phyloP scores from a whole-genome alignment of 192 early-diverging fungal species.

The Linnemannia zychae region DNA sequence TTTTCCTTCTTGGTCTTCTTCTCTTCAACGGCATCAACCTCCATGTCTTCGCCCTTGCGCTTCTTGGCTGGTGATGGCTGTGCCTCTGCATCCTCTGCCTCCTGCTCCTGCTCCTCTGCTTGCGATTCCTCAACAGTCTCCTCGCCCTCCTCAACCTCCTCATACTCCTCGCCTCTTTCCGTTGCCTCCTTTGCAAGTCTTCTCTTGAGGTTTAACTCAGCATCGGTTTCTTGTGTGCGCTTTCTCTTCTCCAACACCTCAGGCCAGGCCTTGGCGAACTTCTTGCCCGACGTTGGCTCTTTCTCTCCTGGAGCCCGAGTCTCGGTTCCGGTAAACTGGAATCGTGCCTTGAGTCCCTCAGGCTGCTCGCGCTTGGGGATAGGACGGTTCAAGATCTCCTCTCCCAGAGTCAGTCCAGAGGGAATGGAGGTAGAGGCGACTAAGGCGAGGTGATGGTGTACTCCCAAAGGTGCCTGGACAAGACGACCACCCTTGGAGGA shows the following conservation, averaged over 20 bases:
- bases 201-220: background rate
- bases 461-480: slow-evolving; percentile 39
- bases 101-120: background rate
- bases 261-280: slow-evolving; percentile 36
- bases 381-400: slow-evolving; percentile 58
- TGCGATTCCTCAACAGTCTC: background rate
- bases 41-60: slow-evolving; percentile 45
- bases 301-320: slow-evolving; percentile 47
- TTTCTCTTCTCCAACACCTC: slow-evolving; percentile 36
- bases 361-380: slow-evolving; percentile 61
- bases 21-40: slow-evolving; percentile 20
- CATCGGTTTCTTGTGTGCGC: slow-evolving; percentile 22
- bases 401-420: slow-evolving; percentile 46
- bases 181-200: slow-evolving; percentile 22
- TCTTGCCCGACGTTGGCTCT: slow-evolving; percentile 39
- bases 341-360: slow-evolving; percentile 63
- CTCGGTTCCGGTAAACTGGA: slow-evolving; percentile 63
- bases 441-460: slow-evolving; percentile 37
- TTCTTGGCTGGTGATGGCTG: slow-evolving; percentile 35
- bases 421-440: slow-evolving; percentile 37
- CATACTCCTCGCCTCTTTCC: slow-evolving; percentile 6
- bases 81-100: background rate
- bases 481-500: slow-evolving; percentile 26
- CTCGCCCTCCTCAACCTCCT: slow-evolving; percentile 10
- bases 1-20: slow-evolving; percentile 55